Evolutionary conservation across 2,329 filamentous ascomycete species (phyloP).

Genomic region (Aspergillus awamori): DNA sequence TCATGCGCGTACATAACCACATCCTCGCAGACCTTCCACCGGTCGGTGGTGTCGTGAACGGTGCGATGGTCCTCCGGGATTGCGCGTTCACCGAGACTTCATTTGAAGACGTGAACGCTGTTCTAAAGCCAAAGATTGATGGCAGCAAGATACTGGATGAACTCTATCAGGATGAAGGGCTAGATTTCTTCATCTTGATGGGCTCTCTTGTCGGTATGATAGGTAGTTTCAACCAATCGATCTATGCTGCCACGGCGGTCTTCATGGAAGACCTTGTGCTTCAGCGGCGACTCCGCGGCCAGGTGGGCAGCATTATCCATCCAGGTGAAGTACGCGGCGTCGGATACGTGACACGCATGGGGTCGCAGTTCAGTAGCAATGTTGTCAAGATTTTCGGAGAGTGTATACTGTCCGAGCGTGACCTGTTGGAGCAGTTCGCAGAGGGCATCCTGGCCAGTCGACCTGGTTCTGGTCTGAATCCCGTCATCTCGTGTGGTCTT

Average conservation of each 20-base stretch:
- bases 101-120: constrained; percentile 34
- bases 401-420: constrained; percentile 50
- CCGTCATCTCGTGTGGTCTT: constrained; percentile 26
- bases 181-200: constrained; percentile 29
- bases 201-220: constrained; percentile 14
- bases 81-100: constrained; percentile 36
- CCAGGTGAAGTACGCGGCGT: constrained; percentile 17
- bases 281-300: constrained; percentile 16
- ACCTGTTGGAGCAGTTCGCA: constrained; percentile 56
- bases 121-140: constrained; percentile 44
- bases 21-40: constrained; percentile 32
- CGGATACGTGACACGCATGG: constrained; percentile 10
- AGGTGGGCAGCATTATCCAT: constrained; percentile 16
- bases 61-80: constrained; percentile 44
- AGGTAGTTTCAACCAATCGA: constrained; percentile 20
- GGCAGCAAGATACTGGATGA: constrained; percentile 33
- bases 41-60: constrained; percentile 20
- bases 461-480: constrained; percentile 25
- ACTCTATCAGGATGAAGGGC: constrained; percentile 17
- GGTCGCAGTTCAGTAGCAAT: not conserved
- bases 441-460: constrained; percentile 53
- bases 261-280: constrained; percentile 19
- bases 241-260: constrained; percentile 21
- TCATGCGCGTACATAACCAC: constrained; percentile 22
- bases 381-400: not conserved